Base-by-base conservation (phyloP, 2,329 filamentous ascomycete genomes). In the Xylariaceae sp. region DNA sequence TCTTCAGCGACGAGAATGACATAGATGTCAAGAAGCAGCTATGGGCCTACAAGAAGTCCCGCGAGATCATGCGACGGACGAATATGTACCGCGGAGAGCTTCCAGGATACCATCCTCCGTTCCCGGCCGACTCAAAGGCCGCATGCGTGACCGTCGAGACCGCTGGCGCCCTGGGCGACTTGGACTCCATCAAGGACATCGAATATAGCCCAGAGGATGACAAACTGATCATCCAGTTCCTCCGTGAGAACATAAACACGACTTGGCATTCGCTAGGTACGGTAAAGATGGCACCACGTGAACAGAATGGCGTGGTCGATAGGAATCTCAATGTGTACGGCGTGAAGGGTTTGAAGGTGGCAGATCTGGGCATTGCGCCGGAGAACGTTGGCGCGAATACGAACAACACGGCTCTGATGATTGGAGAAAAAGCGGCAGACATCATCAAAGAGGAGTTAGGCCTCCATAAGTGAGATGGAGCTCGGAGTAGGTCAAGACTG, bases 11-110 rank as follows among this genome's bases (percentile, higher is more conserved):
- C 22, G 67, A 60, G 3, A 70, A 81, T 38, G 53, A 61, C 11
- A 45, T 76, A n/a, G 79, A 83, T 51, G 32, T 80, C 18, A 72
- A 72, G 52, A 76, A 71, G 50, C 71, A 76, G 11, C 49, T 78
- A 12, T 81, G 78, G 77, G 70, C 78, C 77, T 84, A 84, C 65
- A 84, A 84, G 58, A 73, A 73, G 50, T 68, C 71, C 19, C 75
- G 80, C 4, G 78, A 81, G 54, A 71, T 81, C 37, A 63, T 68
- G 11, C 71, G 78, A 2, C 72, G 77, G 19, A 73, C 76, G 55
- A 60, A 67, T 3, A 64, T 67, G 38, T 80, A 71, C 59, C 48
- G 65, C 44, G 64, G 75, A 51, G 65, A 73, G 46, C 33, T 72
- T 2, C 57, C 62, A 2, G 58, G 64, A 16, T 28, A 38, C 0